Conservation (phyloP, 208 protist species). For the Trichomonas vaginalis region DNA sequence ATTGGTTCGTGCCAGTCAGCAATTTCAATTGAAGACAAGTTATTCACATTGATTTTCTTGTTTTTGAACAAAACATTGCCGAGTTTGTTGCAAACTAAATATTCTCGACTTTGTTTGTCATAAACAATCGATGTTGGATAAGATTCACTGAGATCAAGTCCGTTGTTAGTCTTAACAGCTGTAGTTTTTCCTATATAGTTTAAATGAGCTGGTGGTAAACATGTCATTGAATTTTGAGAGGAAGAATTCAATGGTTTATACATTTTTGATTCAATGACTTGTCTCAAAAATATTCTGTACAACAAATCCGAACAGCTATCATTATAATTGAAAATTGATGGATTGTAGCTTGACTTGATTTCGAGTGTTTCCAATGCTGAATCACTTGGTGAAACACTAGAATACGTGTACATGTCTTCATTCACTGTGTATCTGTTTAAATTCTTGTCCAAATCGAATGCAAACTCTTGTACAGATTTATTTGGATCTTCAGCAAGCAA, state of each 20-base stretch:
- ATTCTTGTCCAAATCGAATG: neutral
- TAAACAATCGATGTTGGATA: neutral
- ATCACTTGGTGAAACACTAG: neutral
- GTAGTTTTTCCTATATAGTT: neutral
- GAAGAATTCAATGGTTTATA: neutral
- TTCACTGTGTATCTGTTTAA: neutral
- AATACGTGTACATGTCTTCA: neutral
- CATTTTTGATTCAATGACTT: neutral
- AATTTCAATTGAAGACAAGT: neutral
- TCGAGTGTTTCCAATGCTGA: neutral
- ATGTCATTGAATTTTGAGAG: neutral
- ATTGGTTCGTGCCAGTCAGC: neutral
- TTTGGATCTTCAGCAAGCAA: neutral
- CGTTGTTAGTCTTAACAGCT: neutral
- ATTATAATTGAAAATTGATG: neutral
- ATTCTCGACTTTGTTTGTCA: neutral
- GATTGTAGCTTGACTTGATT: neutral
- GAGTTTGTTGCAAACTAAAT: neutral
- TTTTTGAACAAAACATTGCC: neutral
- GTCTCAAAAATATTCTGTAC: neutral
- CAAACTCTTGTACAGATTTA: neutral
- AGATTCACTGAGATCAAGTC: neutral
- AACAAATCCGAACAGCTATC: neutral
- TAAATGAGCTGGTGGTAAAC: neutral
- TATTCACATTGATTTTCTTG: neutral